These are phyloP conservation scores for Phyllosticta citribraziliensis DNA, from an alignment of 2,329 filamentous ascomycete species.

Conservation along the genomic window DNA sequence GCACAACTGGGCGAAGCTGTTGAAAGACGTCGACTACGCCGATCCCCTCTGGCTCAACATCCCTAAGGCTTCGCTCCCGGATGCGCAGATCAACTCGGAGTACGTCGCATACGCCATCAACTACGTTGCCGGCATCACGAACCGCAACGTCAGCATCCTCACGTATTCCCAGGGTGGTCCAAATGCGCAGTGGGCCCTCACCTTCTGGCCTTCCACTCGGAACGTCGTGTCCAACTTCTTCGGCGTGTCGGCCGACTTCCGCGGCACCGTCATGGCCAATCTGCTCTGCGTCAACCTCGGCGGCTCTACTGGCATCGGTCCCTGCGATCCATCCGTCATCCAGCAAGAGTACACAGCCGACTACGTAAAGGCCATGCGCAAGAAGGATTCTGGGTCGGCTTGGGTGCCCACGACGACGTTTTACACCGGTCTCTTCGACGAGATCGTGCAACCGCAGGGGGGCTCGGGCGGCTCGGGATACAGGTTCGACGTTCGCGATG, in stretches of 20 bases:
- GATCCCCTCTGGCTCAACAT: constrained; percentile 50
- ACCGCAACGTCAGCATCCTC: constrained; percentile 35
- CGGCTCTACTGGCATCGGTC: constrained; percentile 16
- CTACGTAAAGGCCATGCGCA: constrained; percentile 35
- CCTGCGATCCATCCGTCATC: constrained; percentile 32
- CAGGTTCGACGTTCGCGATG: constrained; percentile 31
- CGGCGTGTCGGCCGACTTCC: constrained; percentile 44
- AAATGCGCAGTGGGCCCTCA: constrained; percentile 47
- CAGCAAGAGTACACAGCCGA: constrained; percentile 40
- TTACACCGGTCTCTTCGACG: constrained; percentile 39
- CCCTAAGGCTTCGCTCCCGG: constrained; percentile 36
- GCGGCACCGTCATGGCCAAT: constrained; percentile 35
- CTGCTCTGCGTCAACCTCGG: constrained; percentile 11
- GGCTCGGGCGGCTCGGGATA: constrained; percentile 39
- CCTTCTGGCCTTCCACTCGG: constrained; percentile 47
- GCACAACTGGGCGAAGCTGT: constrained; percentile 41
- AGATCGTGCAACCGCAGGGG: constrained; percentile 43
- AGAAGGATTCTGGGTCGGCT: constrained; percentile 39
- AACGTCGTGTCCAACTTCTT: constrained; percentile 40
- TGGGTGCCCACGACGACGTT: constrained; percentile 48
- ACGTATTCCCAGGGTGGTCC: constrained; percentile 47
- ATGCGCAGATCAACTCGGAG: constrained; percentile 44
- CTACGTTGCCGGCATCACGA: constrained; percentile 39
- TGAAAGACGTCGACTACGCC: constrained; percentile 32
- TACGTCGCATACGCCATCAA: constrained; percentile 50